Evolutionary conservation across 768 basidiomycete genomes (phyloP).

Genomic region (Boletellus emodensis): DNA sequence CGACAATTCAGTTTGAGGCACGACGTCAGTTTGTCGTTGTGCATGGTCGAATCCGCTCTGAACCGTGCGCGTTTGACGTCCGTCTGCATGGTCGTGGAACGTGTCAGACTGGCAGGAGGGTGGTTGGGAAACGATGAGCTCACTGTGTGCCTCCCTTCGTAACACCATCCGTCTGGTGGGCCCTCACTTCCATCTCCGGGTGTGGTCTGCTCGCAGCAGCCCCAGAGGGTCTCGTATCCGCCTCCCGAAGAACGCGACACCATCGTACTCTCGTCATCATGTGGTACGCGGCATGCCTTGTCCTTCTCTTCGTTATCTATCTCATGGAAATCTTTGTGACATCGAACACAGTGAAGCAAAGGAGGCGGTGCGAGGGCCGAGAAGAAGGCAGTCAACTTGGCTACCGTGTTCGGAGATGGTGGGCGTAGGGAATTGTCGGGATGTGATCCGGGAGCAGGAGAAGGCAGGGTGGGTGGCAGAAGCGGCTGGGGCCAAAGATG

Average conservation of each 20-base stretch:
- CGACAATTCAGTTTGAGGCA: constrained; percentile 58
- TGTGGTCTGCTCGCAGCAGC: constrained; percentile 68
- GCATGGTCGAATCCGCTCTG: constrained; percentile 64
- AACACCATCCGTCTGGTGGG: constrained; percentile 85
- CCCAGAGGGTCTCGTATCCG: constrained; percentile 57
- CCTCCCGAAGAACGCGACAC: constrained; percentile 54
- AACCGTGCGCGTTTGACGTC: constrained; percentile 75
- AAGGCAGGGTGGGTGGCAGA: constrained; percentile 4
- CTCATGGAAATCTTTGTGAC: constrained; percentile 66
- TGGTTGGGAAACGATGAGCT: not conserved
- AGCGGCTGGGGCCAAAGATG: constrained; percentile 35
- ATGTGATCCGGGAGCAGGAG: constrained; percentile 13
- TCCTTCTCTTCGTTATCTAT: constrained; percentile 63
- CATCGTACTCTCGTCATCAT: constrained; percentile 78
- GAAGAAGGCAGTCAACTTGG: constrained; percentile 56
- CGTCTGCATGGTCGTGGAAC: constrained; percentile 38
- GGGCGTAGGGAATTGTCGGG: constrained; percentile 9
- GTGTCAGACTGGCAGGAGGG: not conserved
- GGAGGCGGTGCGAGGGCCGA: constrained; percentile 61
- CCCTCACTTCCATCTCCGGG: constrained; percentile 79
- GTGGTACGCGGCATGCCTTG: constrained; percentile 61
- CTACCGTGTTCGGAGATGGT: constrained; percentile 38
- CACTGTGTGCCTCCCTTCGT: constrained; percentile 75
- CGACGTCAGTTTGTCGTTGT: constrained; percentile 63
- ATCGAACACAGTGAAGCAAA: constrained; percentile 67